phyloP scores from a whole-genome alignment of 495 filamentous ascomycete genomes.

The Aspergillus bridgeri region DNA sequence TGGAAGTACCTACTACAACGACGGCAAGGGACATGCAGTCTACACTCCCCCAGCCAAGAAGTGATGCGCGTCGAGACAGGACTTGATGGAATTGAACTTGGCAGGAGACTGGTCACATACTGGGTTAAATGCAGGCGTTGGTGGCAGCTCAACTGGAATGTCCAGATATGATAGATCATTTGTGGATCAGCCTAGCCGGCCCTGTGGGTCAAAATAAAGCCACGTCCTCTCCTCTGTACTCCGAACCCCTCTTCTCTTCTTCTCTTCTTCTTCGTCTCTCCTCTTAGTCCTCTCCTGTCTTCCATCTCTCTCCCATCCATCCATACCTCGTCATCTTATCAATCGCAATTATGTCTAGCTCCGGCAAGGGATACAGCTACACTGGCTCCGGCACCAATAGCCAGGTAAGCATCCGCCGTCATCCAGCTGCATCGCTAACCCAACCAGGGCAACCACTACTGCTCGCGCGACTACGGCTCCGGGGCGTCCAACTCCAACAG shows the following conservation, averaged over 20 bases:
- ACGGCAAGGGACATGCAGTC: constrained; percentile 25
- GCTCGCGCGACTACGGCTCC: constrained; percentile 45
- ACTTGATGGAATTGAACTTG: too few species aligned
- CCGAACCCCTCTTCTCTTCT: background rate
- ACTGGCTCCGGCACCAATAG: constrained; percentile 47
- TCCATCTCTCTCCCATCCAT: background rate
- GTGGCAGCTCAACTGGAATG: too few species aligned
- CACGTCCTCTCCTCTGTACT: too few species aligned
- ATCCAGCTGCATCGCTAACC: background rate
- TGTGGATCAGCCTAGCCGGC: too few species aligned
- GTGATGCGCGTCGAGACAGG: too few species aligned
- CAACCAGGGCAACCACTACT: constrained; percentile 49
- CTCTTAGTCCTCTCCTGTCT: background rate
- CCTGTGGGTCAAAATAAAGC: too few species aligned
- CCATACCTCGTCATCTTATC: background rate
- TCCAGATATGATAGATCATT: too few species aligned
- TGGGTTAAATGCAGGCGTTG: too few species aligned
- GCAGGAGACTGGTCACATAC: too few species aligned
- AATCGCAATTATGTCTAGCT: constrained; percentile 23
- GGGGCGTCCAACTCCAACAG: constrained; percentile 39
- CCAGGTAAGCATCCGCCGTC: constrained; percentile 29
- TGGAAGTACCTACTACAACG: constrained; percentile 40
- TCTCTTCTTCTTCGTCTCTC: background rate
- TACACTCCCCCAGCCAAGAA: constrained; percentile 21
- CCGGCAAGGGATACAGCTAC: constrained; percentile 32